Conservation (phyloP, 2,329 filamentous ascomycete genomes). For the Hyphodiscus sp. region DNA sequence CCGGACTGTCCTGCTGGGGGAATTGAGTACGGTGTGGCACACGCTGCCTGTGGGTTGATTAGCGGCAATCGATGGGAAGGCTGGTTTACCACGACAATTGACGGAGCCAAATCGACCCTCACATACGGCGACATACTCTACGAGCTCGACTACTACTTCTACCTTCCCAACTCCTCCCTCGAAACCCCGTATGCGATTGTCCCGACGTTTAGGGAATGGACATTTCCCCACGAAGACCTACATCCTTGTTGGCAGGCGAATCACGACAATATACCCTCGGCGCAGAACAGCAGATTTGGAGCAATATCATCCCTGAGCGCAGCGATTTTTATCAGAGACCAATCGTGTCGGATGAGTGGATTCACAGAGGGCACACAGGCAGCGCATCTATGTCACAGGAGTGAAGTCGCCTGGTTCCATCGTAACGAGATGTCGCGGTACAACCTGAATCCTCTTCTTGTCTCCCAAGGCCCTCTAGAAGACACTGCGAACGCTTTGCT, state of each 20-base stretch:
- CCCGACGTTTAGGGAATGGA: conserved; percentile 10
- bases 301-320: conserved; percentile 1
- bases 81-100: conserved; percentile 7
- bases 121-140: conserved; percentile 5
- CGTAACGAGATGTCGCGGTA: conserved; percentile 10
- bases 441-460: conserved; percentile 1
- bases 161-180: conserved; percentile 5
- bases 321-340: conserved; percentile 5
- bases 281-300: conserved; percentile 3
- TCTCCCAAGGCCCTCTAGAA: neutral
- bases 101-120: neutral
- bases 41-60: conserved; percentile 10
- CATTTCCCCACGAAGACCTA: conserved; percentile 11
- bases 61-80: conserved; percentile 12
- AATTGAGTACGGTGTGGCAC: conserved; percentile 8
- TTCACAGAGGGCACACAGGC: conserved; percentile 9
- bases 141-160: conserved; percentile 10
- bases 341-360: conserved; percentile 9
- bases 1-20: conserved; percentile 8
- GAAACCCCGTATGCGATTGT: conserved; percentile 9
- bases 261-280: neutral
- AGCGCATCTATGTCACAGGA: conserved; percentile 8
- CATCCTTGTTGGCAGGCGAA: conserved; percentile 6
- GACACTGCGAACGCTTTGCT: conserved; percentile 9
- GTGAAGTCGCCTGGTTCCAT: conserved; percentile 7